Evolutionary conservation across 2,329 filamentous ascomycete genomes (phyloP), one percentile per base, ranked within the genome.

Genomic region (Pyrenophora graminea): DNA sequence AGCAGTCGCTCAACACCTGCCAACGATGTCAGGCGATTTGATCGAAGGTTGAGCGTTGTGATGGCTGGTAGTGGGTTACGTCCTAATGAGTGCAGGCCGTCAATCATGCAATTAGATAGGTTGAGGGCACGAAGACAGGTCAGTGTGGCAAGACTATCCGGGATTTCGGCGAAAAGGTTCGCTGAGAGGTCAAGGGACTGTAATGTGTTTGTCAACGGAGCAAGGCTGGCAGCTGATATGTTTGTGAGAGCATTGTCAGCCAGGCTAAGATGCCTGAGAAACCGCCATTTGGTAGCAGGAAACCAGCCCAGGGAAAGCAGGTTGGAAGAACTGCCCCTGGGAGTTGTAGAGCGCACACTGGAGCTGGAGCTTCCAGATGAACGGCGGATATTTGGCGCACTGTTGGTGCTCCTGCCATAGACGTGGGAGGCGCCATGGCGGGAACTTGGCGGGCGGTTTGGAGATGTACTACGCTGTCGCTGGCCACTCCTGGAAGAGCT

Each of bases 51-150:
- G 50, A 99, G 79, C 1, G 92, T 92, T 1, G 90, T 95, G 56
- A 99, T 96, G 17, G 94, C 93, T 23, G 94, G 93, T 4, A 99
- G 81, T 10, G 94, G 91, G 65, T 88, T 94, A 57, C 89, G 86
- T 2, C 86, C 86, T 36, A 99, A 79, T 2, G 93, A 96, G 65
- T 95, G 89, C 48, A 99, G 80, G 13, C 91, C 94, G 63, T 93
- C 90, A 57, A 99, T 97, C 92, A 97, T 97, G 80, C 93, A 97
- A 66, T 96, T 89, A 3, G 93, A 96, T 21, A 99, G 80, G 66
- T 99, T 97, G 46, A 99, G 78, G 19, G 94, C 92, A 58, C 92
- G 86, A n/a, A 99, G 82, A 23, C 91, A 88, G 17, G 91, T 91
- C 51, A 99, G 79, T 8, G 85, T 89, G 10, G 92, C 88, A 50